These are phyloP conservation scores for Pulveroboletus sp. DNA, from an alignment of 1,284 basidiomycete genomes.

Conservation along the genomic window DNA sequence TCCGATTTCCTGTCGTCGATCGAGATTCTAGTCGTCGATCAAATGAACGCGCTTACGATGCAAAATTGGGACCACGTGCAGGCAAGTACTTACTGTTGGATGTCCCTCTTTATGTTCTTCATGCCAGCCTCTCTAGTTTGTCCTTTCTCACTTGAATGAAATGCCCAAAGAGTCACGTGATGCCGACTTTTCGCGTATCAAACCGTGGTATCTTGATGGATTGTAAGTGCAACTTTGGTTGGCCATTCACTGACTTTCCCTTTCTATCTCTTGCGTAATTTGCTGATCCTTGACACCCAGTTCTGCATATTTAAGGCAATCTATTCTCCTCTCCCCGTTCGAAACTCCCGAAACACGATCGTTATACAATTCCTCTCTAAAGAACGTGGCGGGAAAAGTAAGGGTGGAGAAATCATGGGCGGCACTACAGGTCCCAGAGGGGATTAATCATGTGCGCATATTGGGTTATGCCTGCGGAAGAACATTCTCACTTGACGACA, in stretches of 20 bases:
- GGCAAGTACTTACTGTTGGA: slow-evolving; percentile 42
- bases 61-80: slow-evolving; percentile 99
- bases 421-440: slow-evolving; percentile 75
- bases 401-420: slow-evolving; percentile 67
- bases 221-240: slow-evolving; percentile 53
- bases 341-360: slow-evolving; percentile 88
- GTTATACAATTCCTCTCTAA: slow-evolving; percentile 71
- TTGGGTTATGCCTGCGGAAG: background rate
- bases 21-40: slow-evolving; percentile 91
- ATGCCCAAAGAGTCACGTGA: slow-evolving; percentile 92
- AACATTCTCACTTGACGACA: slow-evolving; percentile 34
- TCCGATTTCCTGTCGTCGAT: slow-evolving; percentile 93
- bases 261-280: background rate
- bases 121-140: slow-evolving; percentile 57
- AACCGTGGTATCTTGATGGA: slow-evolving; percentile 96
- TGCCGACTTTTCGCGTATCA: slow-evolving; percentile 94
- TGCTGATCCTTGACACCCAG: slow-evolving; percentile 40
- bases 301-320: slow-evolving; percentile 83
- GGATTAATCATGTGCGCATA: slow-evolving; percentile 69
- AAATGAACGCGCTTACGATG: slow-evolving; percentile 93
- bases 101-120: background rate
- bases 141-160: slow-evolving; percentile 82
- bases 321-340: slow-evolving; percentile 84
- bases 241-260: background rate
- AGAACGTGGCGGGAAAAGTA: slow-evolving; percentile 86